phyloP scores from a whole-genome alignment of 1,284 basidiomycete genomes.

The Ceratobasidium sp. region DNA sequence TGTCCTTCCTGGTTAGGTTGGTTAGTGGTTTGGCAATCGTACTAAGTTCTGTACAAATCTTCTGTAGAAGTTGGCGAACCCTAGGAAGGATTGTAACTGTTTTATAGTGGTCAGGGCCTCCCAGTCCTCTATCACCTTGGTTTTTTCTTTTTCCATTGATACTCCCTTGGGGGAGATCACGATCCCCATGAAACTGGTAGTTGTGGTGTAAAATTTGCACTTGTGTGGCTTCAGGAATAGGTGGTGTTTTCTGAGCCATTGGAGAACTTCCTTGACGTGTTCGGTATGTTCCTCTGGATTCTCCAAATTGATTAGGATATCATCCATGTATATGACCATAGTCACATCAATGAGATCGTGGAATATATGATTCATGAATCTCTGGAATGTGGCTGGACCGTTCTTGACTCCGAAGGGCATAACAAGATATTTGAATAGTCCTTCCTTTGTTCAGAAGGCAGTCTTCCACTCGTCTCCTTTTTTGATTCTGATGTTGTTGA shows the following conservation, averaged over 20 bases:
- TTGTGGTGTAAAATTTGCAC: slow-evolving; percentile 50
- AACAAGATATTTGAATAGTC: no score
- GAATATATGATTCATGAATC: no score
- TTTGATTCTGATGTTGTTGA: no score
- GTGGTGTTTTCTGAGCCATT: slow-evolving; percentile 52
- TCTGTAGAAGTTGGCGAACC: slow-evolving; percentile 57
- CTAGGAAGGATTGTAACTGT: slow-evolving; percentile 56
- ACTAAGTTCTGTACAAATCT: slow-evolving; percentile 55
- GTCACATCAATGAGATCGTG: not conserved
- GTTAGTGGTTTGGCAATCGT: slow-evolving; percentile 53
- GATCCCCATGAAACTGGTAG: slow-evolving; percentile 56
- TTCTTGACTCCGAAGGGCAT: no score
- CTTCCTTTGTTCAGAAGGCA: no score
- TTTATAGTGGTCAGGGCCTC: slow-evolving; percentile 60
- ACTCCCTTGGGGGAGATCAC: slow-evolving; percentile 57
- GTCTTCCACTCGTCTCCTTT: no score
- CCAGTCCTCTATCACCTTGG: slow-evolving; percentile 55
- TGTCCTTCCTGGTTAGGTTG: slow-evolving; percentile 50
- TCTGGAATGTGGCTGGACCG: no score
- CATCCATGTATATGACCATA: slow-evolving; percentile 43
- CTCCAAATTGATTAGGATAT: slow-evolving; percentile 30
- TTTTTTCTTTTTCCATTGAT: slow-evolving; percentile 61
- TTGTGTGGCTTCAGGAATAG: slow-evolving; percentile 3
- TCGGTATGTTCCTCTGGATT: slow-evolving; percentile 51
- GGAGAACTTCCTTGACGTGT: slow-evolving; percentile 58